Base-by-base conservation (phyloP, 306 rosid genomes). In the Aeschynomene evenia region DNA sequence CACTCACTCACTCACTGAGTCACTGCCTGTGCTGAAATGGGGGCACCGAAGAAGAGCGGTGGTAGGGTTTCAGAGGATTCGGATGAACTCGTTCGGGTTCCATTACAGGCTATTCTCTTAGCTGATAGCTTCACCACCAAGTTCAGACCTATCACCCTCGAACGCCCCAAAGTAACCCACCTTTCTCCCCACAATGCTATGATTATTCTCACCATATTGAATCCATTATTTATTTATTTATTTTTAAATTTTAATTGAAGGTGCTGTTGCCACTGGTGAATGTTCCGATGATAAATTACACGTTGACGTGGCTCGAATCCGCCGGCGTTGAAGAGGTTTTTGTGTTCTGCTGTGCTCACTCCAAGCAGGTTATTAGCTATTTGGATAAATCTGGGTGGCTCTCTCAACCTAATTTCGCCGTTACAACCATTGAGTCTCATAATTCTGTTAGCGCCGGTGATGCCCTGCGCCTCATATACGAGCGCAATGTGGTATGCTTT, bases 301-400 rank as follows among this genome's bases (percentile, higher is more conserved):
- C 97, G 14, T 70, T 95, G 75, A 85, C 93, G 0, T 95, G 99
- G 97, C 96, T 95, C 20, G 99, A 95, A 84, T 95, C 96, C 2
- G 97, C 99, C 1, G 97, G 96, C 16, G 90, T 95, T 3, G 99
- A 91, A 76, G 99, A 95, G 85, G 99, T 95, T 67, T 85, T 91
- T 46, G 96, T 91, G 20, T 95, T 95, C 77, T 91, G 97, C 66
- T 95, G 97, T 60, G 88, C 97, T 77, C 95, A 95, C 70, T 79
- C 99, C 4, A 89, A 87, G 64, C 99, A 95, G 80, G 96, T 95
- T 64, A 87, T 83, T 64, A 71, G 52, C 83, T 91, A 87, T 83
- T 78, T 95, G 88, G 87, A 91, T 73, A 86, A 71, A 63, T 85
- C 92, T 4, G 95, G 83, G 75, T 91, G 97, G 99, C 42, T 91